These are phyloP conservation scores for Apiospora kogelbergensis DNA, from an alignment of 2,329 filamentous ascomycete genomes.

Conservation along the genomic window DNA sequence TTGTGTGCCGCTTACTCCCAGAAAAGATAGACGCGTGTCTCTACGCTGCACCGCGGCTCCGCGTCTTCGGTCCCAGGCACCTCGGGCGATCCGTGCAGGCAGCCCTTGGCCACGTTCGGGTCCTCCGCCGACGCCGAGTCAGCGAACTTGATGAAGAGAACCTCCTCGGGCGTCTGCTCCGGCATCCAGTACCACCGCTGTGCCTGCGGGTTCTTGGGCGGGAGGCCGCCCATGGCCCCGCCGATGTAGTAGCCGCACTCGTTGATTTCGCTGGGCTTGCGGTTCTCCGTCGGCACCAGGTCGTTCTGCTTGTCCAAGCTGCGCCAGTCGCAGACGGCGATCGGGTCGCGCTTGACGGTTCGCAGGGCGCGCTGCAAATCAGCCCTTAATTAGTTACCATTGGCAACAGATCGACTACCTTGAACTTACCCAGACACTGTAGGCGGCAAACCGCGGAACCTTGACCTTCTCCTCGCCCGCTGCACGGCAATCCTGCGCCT, in stretches of 20 bases:
- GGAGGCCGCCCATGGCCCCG: conserved; percentile 1
- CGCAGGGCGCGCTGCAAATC: neutral
- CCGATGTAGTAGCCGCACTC: conserved; percentile 6
- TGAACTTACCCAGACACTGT: conserved; percentile 1
- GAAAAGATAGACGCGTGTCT: conserved; percentile 6
- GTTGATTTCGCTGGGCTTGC: conserved; percentile 8
- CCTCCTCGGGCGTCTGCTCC: neutral
- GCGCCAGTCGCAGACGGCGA: conserved; percentile 7
- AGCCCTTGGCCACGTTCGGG: neutral
- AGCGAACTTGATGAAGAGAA: neutral
- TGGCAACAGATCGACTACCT: neutral
- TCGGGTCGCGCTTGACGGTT: neutral
- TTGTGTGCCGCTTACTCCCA: neutral
- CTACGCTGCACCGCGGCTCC: conserved; percentile 1
- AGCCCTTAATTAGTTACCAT: neutral
- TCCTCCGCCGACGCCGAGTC: neutral
- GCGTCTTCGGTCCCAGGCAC: neutral
- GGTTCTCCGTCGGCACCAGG: conserved; percentile 3
- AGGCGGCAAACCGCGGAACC: neutral
- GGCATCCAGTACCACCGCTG: conserved; percentile 5
- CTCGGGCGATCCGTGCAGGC: conserved; percentile 4
- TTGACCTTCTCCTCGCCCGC: neutral
- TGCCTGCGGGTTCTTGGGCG: neutral
- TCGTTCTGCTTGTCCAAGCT: neutral
- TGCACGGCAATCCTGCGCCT: neutral